These are phyloP conservation scores for Apiospora aurea DNA, from an alignment of 2,329 filamentous ascomycete species.

Conservation along the genomic window DNA sequence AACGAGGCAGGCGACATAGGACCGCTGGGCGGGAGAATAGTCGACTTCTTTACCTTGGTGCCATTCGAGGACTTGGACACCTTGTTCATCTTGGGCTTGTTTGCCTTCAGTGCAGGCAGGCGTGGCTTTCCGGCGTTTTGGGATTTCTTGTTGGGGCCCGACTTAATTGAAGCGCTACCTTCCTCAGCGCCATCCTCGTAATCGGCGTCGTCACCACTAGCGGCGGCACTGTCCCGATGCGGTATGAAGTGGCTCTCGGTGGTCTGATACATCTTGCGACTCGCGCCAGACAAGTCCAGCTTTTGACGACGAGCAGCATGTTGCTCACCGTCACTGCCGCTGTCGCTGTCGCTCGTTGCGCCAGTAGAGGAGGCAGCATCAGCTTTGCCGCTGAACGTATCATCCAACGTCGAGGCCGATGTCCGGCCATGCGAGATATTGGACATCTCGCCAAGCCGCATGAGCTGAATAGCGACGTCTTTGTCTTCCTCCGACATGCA, in stretches of 20 bases:
- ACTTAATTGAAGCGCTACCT: background rate
- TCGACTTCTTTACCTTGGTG: conserved; percentile 62
- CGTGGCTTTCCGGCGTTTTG: conserved; percentile 44
- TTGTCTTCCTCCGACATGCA: conserved; percentile 94
- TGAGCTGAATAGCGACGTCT: conserved; percentile 95
- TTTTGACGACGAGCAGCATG: conserved; percentile 67
- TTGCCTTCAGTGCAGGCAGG: conserved; percentile 47
- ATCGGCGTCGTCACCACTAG: conserved; percentile 68
- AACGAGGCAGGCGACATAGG: conserved; percentile 72
- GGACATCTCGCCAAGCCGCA: conserved; percentile 92
- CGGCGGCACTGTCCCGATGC: conserved; percentile 46
- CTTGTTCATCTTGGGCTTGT: conserved; percentile 54
- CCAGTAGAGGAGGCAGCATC: conserved; percentile 86
- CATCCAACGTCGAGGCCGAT: conserved; percentile 90
- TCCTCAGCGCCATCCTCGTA: conserved; percentile 46
- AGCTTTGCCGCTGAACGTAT: conserved; percentile 89
- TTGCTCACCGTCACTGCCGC: conserved; percentile 69
- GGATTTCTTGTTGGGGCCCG: conserved; percentile 52
- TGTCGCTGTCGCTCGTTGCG: conserved; percentile 80
- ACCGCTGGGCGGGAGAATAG: conserved; percentile 44
- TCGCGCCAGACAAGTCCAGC: conserved; percentile 51
- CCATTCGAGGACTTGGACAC: conserved; percentile 47
- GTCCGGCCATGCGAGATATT: conserved; percentile 93
- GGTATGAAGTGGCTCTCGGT: conserved; percentile 61
- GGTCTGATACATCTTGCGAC: conserved; percentile 57